phyloP scores from a whole-genome alignment of 1,284 basidiomycete species.

The Leccinum pachyderme region DNA sequence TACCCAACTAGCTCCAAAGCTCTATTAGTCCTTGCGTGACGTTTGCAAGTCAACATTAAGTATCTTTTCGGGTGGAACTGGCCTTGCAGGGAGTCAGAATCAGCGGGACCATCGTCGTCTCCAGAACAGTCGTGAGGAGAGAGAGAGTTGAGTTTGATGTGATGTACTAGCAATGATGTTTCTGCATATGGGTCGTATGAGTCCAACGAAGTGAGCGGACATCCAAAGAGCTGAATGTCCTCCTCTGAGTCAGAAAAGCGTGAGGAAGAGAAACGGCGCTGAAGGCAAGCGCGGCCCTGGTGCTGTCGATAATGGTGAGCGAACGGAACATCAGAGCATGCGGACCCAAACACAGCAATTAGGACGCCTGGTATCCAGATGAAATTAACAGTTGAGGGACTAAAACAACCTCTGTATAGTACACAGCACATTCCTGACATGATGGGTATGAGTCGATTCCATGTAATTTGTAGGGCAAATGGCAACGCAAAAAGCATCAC shows the following conservation, averaged over 20 bases:
- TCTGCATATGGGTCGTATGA: neutral
- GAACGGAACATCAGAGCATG: too few relatives aligned
- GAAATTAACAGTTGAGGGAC: neutral
- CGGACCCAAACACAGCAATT: neutral
- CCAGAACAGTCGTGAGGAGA: too few relatives aligned
- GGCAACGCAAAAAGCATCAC: conserved; percentile 3
- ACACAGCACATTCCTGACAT: neutral
- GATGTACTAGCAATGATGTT: neutral
- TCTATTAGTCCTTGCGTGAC: neutral
- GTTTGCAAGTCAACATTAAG: neutral
- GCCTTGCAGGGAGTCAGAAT: neutral
- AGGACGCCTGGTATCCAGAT: neutral
- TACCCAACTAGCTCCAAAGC: neutral
- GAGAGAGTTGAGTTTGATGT: neutral
- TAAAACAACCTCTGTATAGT: neutral
- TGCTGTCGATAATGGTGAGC: too few relatives aligned
- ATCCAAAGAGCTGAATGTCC: too few relatives aligned
- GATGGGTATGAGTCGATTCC: neutral
- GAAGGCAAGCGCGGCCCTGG: too few relatives aligned
- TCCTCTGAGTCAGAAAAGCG: too few relatives aligned
- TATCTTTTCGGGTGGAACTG: neutral
- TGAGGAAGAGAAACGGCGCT: too few relatives aligned
- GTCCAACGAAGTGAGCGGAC: neutral
- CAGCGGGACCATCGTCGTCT: too few relatives aligned
- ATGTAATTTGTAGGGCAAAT: neutral